Evolutionary conservation across 805 yeast species (phyloP).

Genomic region (Yarrowia divulgata): DNA sequence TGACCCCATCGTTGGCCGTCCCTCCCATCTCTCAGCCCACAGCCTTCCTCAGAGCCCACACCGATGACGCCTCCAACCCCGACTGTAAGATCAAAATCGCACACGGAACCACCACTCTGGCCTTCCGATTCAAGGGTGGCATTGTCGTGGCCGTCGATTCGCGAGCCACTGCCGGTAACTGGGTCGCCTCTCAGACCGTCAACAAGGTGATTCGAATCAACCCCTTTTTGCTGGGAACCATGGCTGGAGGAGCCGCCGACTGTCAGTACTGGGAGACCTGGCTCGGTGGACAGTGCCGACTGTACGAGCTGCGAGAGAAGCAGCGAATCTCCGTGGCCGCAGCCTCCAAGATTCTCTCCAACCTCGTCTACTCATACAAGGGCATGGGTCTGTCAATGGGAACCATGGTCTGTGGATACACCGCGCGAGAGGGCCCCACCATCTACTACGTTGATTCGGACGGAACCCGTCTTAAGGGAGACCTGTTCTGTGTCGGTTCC

Average conservation of each 20-base stretch:
- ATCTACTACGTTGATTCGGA: conserved; percentile 96
- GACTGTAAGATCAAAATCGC: conserved; percentile 96
- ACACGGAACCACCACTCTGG: conserved; percentile 98
- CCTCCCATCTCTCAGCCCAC: conserved; percentile 63
- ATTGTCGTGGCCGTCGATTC: conserved; percentile 96
- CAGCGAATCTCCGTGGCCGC: conserved; percentile 96
- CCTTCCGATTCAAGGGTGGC: conserved; percentile 95
- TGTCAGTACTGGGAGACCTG: conserved; percentile 99
- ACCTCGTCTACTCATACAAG: conserved; percentile 89
- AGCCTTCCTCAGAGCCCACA: conserved; percentile 94
- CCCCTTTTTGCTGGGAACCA: conserved; percentile 91
- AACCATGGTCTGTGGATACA: conserved; percentile 97
- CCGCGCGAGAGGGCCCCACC: conserved; percentile 94
- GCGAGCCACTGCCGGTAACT: conserved; percentile 95
- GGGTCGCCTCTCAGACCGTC: conserved; percentile 98
- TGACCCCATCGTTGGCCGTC: conserved; percentile 45
- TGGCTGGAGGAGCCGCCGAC: conserved; percentile 99
- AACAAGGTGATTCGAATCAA: conserved; percentile 97
- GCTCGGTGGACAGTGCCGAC: conserved; percentile 95
- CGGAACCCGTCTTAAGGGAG: conserved; percentile 94
- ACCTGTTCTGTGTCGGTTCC: conserved; percentile 95
- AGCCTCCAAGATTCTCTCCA: conserved; percentile 90
- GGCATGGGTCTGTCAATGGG: conserved; percentile 99
- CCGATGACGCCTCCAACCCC: conserved; percentile 91
- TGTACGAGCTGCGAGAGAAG: conserved; percentile 93